phyloP scores from a whole-genome alignment of 2,329 filamentous ascomycete genomes.

The Huntiella decipiens region DNA sequence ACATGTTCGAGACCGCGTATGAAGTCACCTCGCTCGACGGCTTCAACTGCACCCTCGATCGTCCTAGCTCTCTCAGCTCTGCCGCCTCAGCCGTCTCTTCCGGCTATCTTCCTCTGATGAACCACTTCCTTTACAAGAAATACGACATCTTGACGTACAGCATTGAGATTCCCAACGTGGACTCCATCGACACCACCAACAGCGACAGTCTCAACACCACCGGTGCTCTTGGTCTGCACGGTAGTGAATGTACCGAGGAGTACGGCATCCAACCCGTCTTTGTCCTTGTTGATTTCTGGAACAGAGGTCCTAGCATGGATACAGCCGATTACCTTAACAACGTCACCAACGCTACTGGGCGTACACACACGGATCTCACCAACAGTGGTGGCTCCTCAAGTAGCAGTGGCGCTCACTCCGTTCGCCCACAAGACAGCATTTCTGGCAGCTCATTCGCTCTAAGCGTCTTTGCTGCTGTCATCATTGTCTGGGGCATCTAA shows the following conservation, averaged over 20 bases:
- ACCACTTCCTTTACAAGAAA: slow-evolving; percentile 55
- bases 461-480: background rate
- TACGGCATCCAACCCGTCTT: slow-evolving; percentile 53
- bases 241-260: slow-evolving; percentile 30
- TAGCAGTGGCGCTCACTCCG: background rate
- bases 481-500: background rate
- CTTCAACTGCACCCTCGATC: slow-evolving; percentile 55
- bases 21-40: slow-evolving; percentile 40
- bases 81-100: slow-evolving; percentile 34
- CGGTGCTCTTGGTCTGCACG: slow-evolving; percentile 37
- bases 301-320: slow-evolving; percentile 48
- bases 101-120: slow-evolving; percentile 51
- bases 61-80: slow-evolving; percentile 34
- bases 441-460: slow-evolving; percentile 1
- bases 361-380: slow-evolving; percentile 7
- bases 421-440: background rate
- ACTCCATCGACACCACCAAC: slow-evolving; percentile 45
- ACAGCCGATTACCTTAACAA: slow-evolving; percentile 52
- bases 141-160: slow-evolving; percentile 29
- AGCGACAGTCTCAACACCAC: slow-evolving; percentile 31
- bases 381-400: slow-evolving; percentile 4
- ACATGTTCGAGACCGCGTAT: slow-evolving; percentile 56
- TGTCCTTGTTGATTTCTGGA: slow-evolving; percentile 64
- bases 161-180: slow-evolving; percentile 43
- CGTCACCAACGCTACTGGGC: slow-evolving; percentile 12